Conservation (phyloP, 306 rosid species). For the Acacia acuminata region DNA sequence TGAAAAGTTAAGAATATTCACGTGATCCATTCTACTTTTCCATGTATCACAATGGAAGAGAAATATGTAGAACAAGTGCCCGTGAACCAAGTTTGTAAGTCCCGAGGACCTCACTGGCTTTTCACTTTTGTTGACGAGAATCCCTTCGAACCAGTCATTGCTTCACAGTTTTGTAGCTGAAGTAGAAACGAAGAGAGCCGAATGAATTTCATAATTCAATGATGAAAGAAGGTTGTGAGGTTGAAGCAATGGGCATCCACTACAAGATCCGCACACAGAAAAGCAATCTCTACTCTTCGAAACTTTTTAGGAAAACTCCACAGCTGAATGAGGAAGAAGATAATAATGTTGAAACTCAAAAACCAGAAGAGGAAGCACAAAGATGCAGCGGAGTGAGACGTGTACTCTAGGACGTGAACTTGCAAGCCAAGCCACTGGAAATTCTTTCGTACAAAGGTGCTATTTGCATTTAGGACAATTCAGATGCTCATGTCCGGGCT, state of each 20-base stretch:
- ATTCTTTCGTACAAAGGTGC: slow-evolving; percentile 84
- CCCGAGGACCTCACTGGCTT: slow-evolving; percentile 51
- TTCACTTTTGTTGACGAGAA: slow-evolving; percentile 4
- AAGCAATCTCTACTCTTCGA: slow-evolving; percentile 45
- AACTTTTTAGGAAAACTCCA: slow-evolving; percentile 45
- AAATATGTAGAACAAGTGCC: slow-evolving; percentile 36
- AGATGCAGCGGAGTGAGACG: slow-evolving; percentile 46
- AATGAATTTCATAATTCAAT: slow-evolving; percentile 44
- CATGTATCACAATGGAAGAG: slow-evolving; percentile 23
- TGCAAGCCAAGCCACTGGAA: slow-evolving; percentile 73
- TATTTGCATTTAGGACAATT: slow-evolving; percentile 81
- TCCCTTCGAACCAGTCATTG: slow-evolving; percentile 38
- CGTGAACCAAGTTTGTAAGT: slow-evolving; percentile 52
- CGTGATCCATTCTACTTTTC: slow-evolving; percentile 36
- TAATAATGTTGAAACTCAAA: slow-evolving; percentile 23
- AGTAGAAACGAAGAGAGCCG: slow-evolving; percentile 29
- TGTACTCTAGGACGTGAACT: slow-evolving; percentile 63
- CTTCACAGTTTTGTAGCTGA: slow-evolving; percentile 34
- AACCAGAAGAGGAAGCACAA: slow-evolving; percentile 37
- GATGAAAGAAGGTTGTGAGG: slow-evolving; percentile 83
- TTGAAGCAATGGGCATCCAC: slow-evolving; percentile 73
- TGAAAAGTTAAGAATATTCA: slow-evolving; percentile 10
- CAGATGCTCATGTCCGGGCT: slow-evolving; percentile 88
- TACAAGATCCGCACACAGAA: slow-evolving; percentile 59
- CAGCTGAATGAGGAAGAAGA: slow-evolving; percentile 30